Base-by-base conservation (phyloP, 2,329 filamentous ascomycete genomes). In the Fusarium xyrophilum region DNA sequence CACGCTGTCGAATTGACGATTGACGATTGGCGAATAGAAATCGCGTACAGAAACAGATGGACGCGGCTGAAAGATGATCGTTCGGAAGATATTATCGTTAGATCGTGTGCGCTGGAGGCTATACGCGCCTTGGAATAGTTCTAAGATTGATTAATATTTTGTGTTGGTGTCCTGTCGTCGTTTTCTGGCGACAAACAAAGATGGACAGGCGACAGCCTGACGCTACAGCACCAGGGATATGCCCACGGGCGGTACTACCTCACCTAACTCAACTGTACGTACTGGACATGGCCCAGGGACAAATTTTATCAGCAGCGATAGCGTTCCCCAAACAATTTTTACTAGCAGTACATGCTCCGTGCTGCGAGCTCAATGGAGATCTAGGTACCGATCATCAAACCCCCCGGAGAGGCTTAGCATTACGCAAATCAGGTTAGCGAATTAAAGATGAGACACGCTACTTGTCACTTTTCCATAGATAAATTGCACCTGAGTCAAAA, bases 151-250 rank as follows among this genome's bases (percentile, higher is more conserved):
- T 56, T 42, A 53, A 44, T 42, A 61, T 57, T 65, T 63, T 63
- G 53, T 54, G 67, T 65, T 70, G 64, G 68, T 70, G 64, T 70
- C 60, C 56, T 65, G 68, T 70, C 67, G 53, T 63, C 60, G 68
- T 70, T 68, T 70, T 66, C 68, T 68, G 64, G 56, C 67, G 68
- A 70, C 68, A 68, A 70, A 65, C 56, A 70, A 68, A 70, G 56
- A 70, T 61, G 56, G 43, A 66, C 55, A 60, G 56, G 67, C 67
- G 60, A 68, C 60, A 69, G 67, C 67, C 67, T 69, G 67, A 69
- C 67, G 67, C 67, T 69, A 69, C 43, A 68, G 58, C 42, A 65
- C 43, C 67, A 70, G 63, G 67, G 67, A 69, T 69, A 44, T 69
- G 48, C 48, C 48, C 19, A 59, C 43, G 52, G 44, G 56, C 33